Percentiles rank a stretch among this genome's conserved stretches.
These are phyloP conservation scores for Pyrenopolyporus hunteri DNA, from an alignment of 495 filamentous ascomycete genomes.

Conservation along the genomic window DNA sequence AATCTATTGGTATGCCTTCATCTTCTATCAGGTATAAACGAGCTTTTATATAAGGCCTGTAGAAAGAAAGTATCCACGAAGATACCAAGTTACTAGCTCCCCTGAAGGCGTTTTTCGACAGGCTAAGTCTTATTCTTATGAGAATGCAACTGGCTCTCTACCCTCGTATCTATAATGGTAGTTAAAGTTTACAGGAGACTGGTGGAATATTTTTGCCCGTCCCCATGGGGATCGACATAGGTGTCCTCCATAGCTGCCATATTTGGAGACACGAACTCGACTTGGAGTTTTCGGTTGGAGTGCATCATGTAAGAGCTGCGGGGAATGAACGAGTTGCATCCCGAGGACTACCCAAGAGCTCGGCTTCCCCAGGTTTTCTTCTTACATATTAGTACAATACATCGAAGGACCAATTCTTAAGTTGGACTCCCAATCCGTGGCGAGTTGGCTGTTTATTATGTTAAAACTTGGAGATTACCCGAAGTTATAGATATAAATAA, in stretches of 20 bases:
- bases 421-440: no score
- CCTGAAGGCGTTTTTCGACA: neutral
- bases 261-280: constrained; percentile 22
- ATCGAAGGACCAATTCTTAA: neutral
- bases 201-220: constrained; percentile 19
- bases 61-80: neutral
- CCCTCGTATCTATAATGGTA: no score
- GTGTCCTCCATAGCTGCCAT: constrained; percentile 14
- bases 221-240: constrained; percentile 6
- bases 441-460: no score
- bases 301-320: constrained; percentile 26
- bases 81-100: neutral
- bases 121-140: neutral
- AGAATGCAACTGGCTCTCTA: neutral
- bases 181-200: no score
- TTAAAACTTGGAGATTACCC: no score
- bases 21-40: neutral
- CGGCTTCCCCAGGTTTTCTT: neutral
- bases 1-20: neutral
- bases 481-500: no score
- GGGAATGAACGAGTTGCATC: constrained; percentile 23
- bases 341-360: constrained; percentile 5
- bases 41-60: neutral
- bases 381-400: neutral
- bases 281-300: constrained; percentile 10